These are phyloP conservation scores for Raphanus sativus DNA, from an alignment of 345 rosid species.

Conservation along the genomic window DNA sequence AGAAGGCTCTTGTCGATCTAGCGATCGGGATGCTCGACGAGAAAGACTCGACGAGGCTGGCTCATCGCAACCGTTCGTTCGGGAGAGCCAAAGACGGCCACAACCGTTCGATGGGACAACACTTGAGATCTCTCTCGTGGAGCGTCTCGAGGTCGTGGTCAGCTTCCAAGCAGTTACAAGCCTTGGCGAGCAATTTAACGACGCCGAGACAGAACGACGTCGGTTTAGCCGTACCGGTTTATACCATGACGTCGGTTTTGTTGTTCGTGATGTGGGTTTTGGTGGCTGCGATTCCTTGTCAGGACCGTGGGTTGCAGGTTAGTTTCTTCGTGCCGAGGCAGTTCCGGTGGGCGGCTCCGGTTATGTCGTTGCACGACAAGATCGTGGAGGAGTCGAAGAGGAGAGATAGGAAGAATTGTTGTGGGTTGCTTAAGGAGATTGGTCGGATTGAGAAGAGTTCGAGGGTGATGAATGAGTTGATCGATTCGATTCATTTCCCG, in stretches of 20 bases:
- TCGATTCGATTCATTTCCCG: slow-evolving; percentile 72
- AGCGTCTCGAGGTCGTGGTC: slow-evolving; percentile 98
- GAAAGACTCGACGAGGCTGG: slow-evolving; percentile 53
- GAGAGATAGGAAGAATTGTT: slow-evolving; percentile 68
- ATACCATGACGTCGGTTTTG: slow-evolving; percentile 67
- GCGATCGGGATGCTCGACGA: slow-evolving; percentile 86
- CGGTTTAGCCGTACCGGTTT: slow-evolving; percentile 63
- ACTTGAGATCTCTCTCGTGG: slow-evolving; percentile 89
- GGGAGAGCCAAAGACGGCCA: slow-evolving; percentile 53
- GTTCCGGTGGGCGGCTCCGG: slow-evolving; percentile 62
- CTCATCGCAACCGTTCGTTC: slow-evolving; percentile 83
- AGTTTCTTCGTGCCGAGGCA: slow-evolving; percentile 73
- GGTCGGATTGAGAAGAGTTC: slow-evolving; percentile 66
- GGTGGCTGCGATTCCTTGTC: slow-evolving; percentile 96
- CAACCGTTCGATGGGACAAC: slow-evolving; percentile 57
- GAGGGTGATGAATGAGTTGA: slow-evolving; percentile 59
- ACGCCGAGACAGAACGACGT: slow-evolving; percentile 62
- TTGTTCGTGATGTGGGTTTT: slow-evolving; percentile 87
- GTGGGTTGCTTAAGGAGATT: slow-evolving; percentile 86
- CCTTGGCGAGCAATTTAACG: slow-evolving; percentile 59
- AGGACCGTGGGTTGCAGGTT: slow-evolving; percentile 86
- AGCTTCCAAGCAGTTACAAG: slow-evolving; percentile 85
- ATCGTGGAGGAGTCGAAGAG: slow-evolving; percentile 77
- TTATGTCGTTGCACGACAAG: slow-evolving; percentile 67
- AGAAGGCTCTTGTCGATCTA: slow-evolving; percentile 77